Evolutionary conservation across 306 rosid species (phyloP).

Genomic region (Chamaecrista fasciculata): DNA sequence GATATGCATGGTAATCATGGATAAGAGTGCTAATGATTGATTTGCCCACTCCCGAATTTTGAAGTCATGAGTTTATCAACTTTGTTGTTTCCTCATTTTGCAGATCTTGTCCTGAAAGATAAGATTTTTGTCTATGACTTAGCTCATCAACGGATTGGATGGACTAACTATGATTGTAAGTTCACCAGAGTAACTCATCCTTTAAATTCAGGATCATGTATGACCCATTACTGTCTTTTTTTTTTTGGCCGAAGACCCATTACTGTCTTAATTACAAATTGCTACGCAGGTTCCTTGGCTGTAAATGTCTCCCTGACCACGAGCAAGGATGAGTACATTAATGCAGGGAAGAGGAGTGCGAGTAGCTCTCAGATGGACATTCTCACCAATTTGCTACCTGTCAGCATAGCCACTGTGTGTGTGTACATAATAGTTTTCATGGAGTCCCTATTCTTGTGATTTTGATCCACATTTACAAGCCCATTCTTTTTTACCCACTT

Average conservation of each 20-base stretch:
- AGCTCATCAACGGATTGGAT: slow-evolving; percentile 74
- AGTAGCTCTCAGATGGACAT: slow-evolving; percentile 44
- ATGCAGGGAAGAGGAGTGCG: slow-evolving; percentile 51
- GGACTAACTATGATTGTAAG: slow-evolving; percentile 90
- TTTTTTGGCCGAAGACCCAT: too few relatives aligned
- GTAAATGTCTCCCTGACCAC: slow-evolving; percentile 82
- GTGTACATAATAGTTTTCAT: slow-evolving; percentile 39
- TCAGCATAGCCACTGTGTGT: slow-evolving; percentile 42
- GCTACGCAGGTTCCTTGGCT: slow-evolving; percentile 64
- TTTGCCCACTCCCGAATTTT: neutral
- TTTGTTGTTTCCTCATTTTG: slow-evolving; percentile 28
- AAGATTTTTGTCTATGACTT: slow-evolving; percentile 83
- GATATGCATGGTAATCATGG: neutral
- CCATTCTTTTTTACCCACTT: slow-evolving; percentile 35
- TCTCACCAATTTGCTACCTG: slow-evolving; percentile 48
- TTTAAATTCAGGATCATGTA: slow-evolving; percentile 5
- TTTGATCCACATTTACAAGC: slow-evolving; percentile 31
- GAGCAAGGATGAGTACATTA: slow-evolving; percentile 73
- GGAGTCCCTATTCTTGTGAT: slow-evolving; percentile 38
- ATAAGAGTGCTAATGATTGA: slow-evolving; percentile 9
- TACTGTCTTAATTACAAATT: slow-evolving; percentile 3
- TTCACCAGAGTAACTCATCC: slow-evolving; percentile 25
- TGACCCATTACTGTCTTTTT: neutral
- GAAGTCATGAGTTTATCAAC: slow-evolving; percentile 11
- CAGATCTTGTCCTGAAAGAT: slow-evolving; percentile 87